Evolutionary conservation across 2,329 filamentous ascomycete genomes (phyloP), one percentile per base, ranked within the genome.

Genomic region (Aspergillus sp.): DNA sequence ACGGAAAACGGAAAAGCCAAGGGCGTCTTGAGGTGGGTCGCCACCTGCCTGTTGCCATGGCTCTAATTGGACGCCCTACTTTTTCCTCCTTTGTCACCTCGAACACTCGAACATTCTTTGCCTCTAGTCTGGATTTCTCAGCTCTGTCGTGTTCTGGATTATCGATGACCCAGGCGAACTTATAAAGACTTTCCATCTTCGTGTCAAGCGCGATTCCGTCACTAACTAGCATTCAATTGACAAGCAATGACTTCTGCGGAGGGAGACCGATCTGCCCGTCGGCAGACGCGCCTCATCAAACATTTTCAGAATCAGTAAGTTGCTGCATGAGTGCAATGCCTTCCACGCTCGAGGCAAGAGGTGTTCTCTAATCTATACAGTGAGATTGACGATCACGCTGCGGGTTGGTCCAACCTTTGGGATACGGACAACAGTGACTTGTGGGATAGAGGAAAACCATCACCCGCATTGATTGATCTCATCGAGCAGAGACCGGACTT

Each of bases 361-460:
- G 15, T 13, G 20, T 27, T 24, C 45, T n/a, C 45, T 48, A 27
- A 48, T n/a, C 20, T 6, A 48, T 8, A 48, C 27, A 48, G 45
- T 11, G 45, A 48, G 20, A 33, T 51, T 20, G 54, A 51, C 13
- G 47, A 46, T 15, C 48, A 57, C 12, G 33, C 24, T n/a, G 7
- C 15, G 5, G 66, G 24, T 41, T 68, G 47, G 61, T 53, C 40
- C 47, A 33, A 63, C 61, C 67, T 65, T 13, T 70, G 61, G 60
- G 66, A 72, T 27, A 48, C 60, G 4, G 62, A 64, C 2, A 58
- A 68, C 45, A 67, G 62, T 37, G 61, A 60, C 17, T 58, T 71
- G 8, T 72, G 70, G 70, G 70, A 72, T 47, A 57, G 69, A 33
- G 68, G 69, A 5, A 66, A 64, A 30, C 61, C 70, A 4, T 72